Percentiles rank a stretch among this genome's conserved stretches.
phyloP scores from a whole-genome alignment of 2,329 filamentous ascomycete genomes.

The Claviceps citrina region DNA sequence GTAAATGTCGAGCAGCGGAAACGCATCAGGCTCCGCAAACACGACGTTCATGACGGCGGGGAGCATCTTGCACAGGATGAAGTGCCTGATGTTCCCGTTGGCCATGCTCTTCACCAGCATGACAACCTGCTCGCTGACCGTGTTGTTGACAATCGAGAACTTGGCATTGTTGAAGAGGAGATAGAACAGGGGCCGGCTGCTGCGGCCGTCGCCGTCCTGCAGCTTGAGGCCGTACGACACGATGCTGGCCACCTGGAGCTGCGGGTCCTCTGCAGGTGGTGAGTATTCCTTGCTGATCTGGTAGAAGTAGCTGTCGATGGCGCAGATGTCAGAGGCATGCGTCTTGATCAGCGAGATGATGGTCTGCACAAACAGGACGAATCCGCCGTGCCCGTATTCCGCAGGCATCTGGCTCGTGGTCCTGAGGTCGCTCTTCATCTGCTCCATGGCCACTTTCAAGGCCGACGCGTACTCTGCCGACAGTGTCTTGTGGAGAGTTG shows the following conservation, averaged over 20 bases:
- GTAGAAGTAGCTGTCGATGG: slow-evolving; percentile 40
- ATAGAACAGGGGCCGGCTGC: slow-evolving; percentile 36
- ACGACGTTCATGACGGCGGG: slow-evolving; percentile 33
- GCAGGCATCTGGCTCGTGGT: slow-evolving; percentile 19
- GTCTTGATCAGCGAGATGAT: slow-evolving; percentile 39
- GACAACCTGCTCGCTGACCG: slow-evolving; percentile 28
- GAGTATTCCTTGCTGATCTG: slow-evolving; percentile 41
- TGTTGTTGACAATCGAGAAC: slow-evolving; percentile 33
- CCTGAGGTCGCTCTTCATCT: slow-evolving; percentile 36
- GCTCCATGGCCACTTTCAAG: slow-evolving; percentile 34
- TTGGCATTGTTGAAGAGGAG: slow-evolving; percentile 44
- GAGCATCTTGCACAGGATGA: slow-evolving; percentile 37
- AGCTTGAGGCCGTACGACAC: slow-evolving; percentile 40
- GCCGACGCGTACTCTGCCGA: slow-evolving; percentile 26
- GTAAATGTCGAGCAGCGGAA: slow-evolving; percentile 36
- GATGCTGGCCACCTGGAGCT: slow-evolving; percentile 40
- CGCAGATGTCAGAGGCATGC: slow-evolving; percentile 37
- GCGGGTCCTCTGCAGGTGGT: slow-evolving; percentile 38
- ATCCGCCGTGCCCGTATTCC: slow-evolving; percentile 31
- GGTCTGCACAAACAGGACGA: slow-evolving; percentile 35
- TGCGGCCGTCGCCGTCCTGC: slow-evolving; percentile 33
- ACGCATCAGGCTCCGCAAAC: slow-evolving; percentile 21
- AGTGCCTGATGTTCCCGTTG: slow-evolving; percentile 27
- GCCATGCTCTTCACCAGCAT: slow-evolving; percentile 35
- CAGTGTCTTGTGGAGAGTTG: slow-evolving; percentile 20